Base-by-base conservation (phyloP, 176 grass and related monocot species). In the Otatea glauca region DNA sequence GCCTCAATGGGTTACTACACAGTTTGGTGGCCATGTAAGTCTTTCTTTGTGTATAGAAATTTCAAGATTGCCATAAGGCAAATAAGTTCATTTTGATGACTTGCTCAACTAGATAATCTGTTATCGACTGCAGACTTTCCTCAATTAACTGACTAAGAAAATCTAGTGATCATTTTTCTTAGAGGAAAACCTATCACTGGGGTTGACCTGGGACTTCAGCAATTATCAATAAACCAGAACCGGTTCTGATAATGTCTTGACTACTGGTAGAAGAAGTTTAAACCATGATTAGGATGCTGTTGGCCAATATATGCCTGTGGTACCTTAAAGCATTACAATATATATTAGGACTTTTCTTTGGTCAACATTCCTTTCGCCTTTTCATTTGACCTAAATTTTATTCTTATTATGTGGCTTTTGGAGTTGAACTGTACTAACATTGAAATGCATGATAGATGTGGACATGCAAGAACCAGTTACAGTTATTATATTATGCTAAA, bases 11-110 rank as follows among this genome's bases (percentile, higher is more conserved):
- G 88, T 98, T 50, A 90, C 83, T 37, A 98, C 91, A 24, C 91
- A 98, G 65, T 98, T 98, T 75, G 96, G 96, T 73, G 96, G 96
- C 65, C 96, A 98, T 92, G 92, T 98, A 85, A 91, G 95, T 92
- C 48, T 50, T 70, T 75, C 47, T 58, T 17, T 15, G 4, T 42
- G 32, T 69, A 61, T 59, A 4, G 4, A 59, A 75, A 69, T 81
- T 70, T 32, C 27, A 63, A 76, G 0, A 44, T 53, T 63, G 47
- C n/a, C 38, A 5, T 47, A 35, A 4, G 72, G 35, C 2, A 11
- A 34, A 56, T 4, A 9, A 8, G 20, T 65, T n/a, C 15, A 15
- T 65, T 79, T 78, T 78, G 20, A 44, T 41, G 15, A 71, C 3
- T 54, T 70, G 66, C 48, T 64, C 13, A 50, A 5, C 11, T 81